These are phyloP conservation scores for Apiotrichum montevideense DNA, from an alignment of 1,284 basidiomycete genomes.

Conservation along the genomic window DNA sequence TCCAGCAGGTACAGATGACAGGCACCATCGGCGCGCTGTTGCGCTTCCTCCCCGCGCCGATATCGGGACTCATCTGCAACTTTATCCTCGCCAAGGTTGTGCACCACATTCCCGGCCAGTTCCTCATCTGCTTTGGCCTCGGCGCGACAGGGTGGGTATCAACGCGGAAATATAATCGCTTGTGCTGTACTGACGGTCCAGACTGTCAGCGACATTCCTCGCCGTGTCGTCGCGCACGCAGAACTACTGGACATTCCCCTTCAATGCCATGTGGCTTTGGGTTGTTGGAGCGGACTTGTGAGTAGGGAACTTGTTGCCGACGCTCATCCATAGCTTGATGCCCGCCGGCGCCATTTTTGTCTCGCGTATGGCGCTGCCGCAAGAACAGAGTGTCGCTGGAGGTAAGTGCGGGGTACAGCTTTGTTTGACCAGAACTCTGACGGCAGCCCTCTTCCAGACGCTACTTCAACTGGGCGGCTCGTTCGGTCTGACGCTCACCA, in stretches of 20 bases:
- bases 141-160: slow-evolving; percentile 46
- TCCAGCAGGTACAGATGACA: slow-evolving; percentile 13
- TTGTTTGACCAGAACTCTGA: neutral
- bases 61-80: slow-evolving; percentile 61
- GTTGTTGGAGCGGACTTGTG: slow-evolving; percentile 67
- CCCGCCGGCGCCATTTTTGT: slow-evolving; percentile 65
- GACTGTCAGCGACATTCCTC: slow-evolving; percentile 60
- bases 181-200: slow-evolving; percentile 2
- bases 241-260: slow-evolving; percentile 10
- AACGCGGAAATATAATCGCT: too few relatives aligned
- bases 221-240: slow-evolving; percentile 55
- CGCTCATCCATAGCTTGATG: slow-evolving; percentile 49
- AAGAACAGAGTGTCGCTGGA: slow-evolving; percentile 68
- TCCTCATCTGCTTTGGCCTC: slow-evolving; percentile 54
- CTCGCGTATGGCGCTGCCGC: slow-evolving; percentile 57
- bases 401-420: neutral
- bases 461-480: slow-evolving; percentile 57
- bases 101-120: slow-evolving; percentile 7
- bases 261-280: slow-evolving; percentile 47
- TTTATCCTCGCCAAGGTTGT: slow-evolving; percentile 30
- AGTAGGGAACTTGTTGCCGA: neutral
- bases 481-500: slow-evolving; percentile 63
- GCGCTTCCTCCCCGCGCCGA: slow-evolving; percentile 65
- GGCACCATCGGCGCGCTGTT: slow-evolving; percentile 57
- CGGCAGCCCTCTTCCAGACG: slow-evolving; percentile 47